These are phyloP conservation scores for Dipodascus albidus DNA, from an alignment of 805 yeast genomes.

Conservation along the genomic window DNA sequence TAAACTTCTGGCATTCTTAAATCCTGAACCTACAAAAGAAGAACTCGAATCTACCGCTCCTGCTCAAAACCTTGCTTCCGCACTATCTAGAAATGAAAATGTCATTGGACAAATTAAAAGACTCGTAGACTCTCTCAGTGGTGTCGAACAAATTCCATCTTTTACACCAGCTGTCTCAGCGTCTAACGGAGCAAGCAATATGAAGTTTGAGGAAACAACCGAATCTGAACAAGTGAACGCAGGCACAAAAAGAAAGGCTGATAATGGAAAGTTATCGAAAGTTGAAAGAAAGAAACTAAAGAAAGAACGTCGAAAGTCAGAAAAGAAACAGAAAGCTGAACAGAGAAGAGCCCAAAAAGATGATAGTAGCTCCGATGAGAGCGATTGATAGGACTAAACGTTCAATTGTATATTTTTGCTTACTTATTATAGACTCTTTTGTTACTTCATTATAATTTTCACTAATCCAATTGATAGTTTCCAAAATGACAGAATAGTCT, in stretches of 20 bases:
- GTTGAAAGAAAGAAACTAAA: conserved; percentile 16
- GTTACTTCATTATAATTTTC: not conserved
- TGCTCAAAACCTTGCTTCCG: conserved; percentile 4
- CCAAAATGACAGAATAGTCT: too few species aligned
- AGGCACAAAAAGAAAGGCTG: not conserved
- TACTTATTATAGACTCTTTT: not conserved
- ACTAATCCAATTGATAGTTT: too few species aligned
- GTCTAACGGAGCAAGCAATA: not conserved
- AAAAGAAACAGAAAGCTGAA: conserved; percentile 12
- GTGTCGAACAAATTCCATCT: not conserved
- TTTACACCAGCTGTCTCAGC: not conserved
- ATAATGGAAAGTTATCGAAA: conserved; percentile 6
- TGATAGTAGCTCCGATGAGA: not conserved
- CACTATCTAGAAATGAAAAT: conserved; percentile 2
- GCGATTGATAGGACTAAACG: not conserved
- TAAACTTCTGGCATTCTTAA: not conserved
- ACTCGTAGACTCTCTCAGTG: not conserved
- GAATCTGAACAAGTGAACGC: not conserved
- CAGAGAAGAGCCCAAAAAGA: conserved; percentile 8
- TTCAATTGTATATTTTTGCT: not conserved
- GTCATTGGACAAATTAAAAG: conserved; percentile 4
- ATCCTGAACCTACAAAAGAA: not conserved
- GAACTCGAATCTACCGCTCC: conserved; percentile 2
- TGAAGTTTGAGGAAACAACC: not conserved
- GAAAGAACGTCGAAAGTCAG: conserved; percentile 18